Base-by-base conservation (phyloP, 2,329 filamentous ascomycete species). In the Ceratocystis destructans region DNA sequence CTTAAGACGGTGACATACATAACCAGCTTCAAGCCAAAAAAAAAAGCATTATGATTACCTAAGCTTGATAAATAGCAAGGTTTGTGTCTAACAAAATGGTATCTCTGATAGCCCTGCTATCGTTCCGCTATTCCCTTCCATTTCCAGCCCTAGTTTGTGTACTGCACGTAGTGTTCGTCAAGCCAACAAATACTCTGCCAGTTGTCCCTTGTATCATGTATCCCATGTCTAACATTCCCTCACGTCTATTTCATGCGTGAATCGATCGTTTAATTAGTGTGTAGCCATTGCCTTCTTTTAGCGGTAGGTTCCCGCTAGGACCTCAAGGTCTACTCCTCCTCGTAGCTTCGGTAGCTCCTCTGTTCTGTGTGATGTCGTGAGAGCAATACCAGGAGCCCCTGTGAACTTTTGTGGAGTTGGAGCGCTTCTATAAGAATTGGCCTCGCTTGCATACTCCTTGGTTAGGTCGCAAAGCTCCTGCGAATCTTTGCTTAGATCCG, bases 241-340 rank as follows among this genome's bases (percentile, higher is more conserved):
- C 6, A 7, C 53, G 15, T 22, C 53, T 59, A 37, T 37, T 33
- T 37, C 53, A 59, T 20, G 5, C 53, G 46, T 50, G n/a, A 25
- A 59, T 20, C 6, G 5, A 33, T 8, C 53, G 25, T 41, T 59
- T 5, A 37, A 15, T 37, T n/a, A 37, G 53, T 8, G 28, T 15
- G 17, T 59, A 59, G 7, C 7, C 28, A 17, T n/a, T 8, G 8
- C 2, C 15, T 33, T 17, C 12, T n/a, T 37, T 20, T 64, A 67
- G 59, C 61, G 66, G 59, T 67, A 67, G 7, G 22, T 37, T 37
- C 66, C 66, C 12, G 50, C 64, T 57, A 67, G 41, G 15, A 53
- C 20, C 55, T 64, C 62, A 17, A 67, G 61, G 28, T 67, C 66
- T 12, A 25, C 62, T 22, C 64, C 66, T 59, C 48, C n/a, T 10